phyloP scores from a whole-genome alignment of 2,329 filamentous ascomycete species.

The Xylariales sp. region DNA sequence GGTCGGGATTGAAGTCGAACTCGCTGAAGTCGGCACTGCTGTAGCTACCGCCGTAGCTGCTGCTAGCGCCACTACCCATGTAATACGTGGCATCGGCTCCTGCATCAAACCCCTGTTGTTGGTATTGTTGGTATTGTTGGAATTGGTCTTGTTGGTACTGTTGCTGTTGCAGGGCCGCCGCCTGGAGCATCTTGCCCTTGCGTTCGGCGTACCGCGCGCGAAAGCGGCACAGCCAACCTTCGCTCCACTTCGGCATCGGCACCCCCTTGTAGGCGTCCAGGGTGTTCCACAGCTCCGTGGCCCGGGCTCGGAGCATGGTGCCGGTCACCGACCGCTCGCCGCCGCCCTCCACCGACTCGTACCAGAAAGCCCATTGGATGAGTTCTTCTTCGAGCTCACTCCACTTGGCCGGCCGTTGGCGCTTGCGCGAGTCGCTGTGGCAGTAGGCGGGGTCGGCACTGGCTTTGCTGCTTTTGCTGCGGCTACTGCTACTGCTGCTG shows the following conservation, averaged over 20 bases:
- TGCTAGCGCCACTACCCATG: no score
- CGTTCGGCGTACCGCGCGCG: slow-evolving; percentile 8
- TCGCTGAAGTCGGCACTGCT: no score
- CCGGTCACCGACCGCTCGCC: slow-evolving; percentile 7
- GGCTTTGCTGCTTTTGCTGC: no score
- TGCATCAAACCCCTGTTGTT: no score
- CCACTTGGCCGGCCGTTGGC: slow-evolving; percentile 9
- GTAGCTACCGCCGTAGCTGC: no score
- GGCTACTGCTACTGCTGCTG: no score
- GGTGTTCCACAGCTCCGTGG: slow-evolving; percentile 9
- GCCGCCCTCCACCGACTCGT: slow-evolving; percentile 8
- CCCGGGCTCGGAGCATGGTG: slow-evolving; percentile 7
- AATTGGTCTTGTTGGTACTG: no score
- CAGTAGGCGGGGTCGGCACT: slow-evolving; percentile 7
- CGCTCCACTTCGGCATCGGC: slow-evolving; percentile 10
- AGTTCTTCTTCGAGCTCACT: slow-evolving; percentile 9
- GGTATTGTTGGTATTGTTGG: no score
- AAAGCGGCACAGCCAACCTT: slow-evolving; percentile 10
- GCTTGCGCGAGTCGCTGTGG: slow-evolving; percentile 8
- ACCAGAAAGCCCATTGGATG: slow-evolving; percentile 10
- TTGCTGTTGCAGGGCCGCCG: no score
- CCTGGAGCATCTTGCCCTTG: slow-evolving; percentile 9
- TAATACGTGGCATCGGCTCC: no score
- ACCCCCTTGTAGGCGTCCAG: slow-evolving; percentile 9
- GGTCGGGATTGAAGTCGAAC: no score